Base-by-base conservation (phyloP, 176 grass and related monocot genomes). In the Rhynchospora breviuscula region DNA sequence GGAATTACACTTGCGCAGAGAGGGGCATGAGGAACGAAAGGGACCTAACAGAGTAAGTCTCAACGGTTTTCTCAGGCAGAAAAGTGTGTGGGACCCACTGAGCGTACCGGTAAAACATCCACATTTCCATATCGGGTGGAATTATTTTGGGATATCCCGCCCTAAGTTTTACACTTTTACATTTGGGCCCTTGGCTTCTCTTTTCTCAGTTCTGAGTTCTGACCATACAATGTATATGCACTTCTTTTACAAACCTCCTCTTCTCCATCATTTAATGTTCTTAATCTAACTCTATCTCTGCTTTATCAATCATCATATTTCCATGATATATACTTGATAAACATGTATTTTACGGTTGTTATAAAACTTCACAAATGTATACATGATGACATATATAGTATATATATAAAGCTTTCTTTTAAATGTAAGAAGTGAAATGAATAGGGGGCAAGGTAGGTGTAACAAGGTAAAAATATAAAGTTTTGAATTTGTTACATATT, bases 41-140 rank as follows among this genome's bases (percentile, higher is more conserved):
- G 59, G 80, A 82, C 80, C 25, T 51, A 26, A 82, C 80, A 82
- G 47, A 40, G 61, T 14, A 82, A 82, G 80, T 48, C 59, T 66
- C 57, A 82, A 63, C 59, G 80, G 57, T 82, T 82, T 82, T 82
- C 61, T 82, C 59, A 67, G 80, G 80, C 80, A 48, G 45, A 25
- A 81, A 63, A 64, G 13, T 10, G 13, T 66, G 22, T 47, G 59
- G 33, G 59, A 22, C 45, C 80, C 80, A 67, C 62, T 67, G 12
- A 48, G 33, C 43, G 59, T 63, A 81, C 79, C 61, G 17, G 79
- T 63, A 63, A 29, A 29, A 14, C 40, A 63, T 63, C 58, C n/a
- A 8, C 48, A 45, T 82, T 82, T 82, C 80, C 80, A 82, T 82
- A 82, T 82, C 63, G 80, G 80, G 45, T 21, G 19, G 60, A 35